Evolutionary conservation across 176 grass and related monocot species (phyloP).

Genomic region (Aegilops tauschii): DNA sequence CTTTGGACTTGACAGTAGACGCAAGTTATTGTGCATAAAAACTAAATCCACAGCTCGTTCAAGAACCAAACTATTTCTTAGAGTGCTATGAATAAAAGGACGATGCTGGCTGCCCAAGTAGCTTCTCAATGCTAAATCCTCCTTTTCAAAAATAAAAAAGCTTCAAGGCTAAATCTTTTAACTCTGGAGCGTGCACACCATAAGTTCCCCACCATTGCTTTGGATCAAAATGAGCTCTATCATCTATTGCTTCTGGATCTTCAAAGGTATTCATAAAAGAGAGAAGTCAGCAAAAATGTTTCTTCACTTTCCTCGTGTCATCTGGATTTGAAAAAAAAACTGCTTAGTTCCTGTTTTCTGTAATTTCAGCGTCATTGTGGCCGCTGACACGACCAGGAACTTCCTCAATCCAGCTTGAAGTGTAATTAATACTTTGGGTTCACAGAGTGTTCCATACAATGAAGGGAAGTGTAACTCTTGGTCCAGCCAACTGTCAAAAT

Average conservation of each 20-base stretch:
- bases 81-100: background rate
- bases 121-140: too few species aligned
- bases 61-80: background rate
- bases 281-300: background rate
- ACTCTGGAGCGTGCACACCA: background rate
- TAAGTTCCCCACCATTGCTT: constrained; percentile 17
- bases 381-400: background rate
- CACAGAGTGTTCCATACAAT: constrained; percentile 4
- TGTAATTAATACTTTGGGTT: constrained; percentile 29
- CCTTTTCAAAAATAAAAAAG: too few species aligned
- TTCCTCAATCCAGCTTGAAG: background rate
- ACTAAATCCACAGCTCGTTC: background rate
- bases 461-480: background rate
- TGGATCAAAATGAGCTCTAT: background rate
- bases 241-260: background rate
- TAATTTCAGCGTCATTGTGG: constrained; percentile 12
- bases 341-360: constrained; percentile 6
- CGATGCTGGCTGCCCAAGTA: background rate
- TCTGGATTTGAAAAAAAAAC: background rate
- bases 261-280: background rate
- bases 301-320: background rate
- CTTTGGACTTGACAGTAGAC: background rate
- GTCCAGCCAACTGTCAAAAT: background rate
- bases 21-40: background rate
- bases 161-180: background rate